Conservation (phyloP, 441 rosid genomes). For the Euphorbia corollata region DNA sequence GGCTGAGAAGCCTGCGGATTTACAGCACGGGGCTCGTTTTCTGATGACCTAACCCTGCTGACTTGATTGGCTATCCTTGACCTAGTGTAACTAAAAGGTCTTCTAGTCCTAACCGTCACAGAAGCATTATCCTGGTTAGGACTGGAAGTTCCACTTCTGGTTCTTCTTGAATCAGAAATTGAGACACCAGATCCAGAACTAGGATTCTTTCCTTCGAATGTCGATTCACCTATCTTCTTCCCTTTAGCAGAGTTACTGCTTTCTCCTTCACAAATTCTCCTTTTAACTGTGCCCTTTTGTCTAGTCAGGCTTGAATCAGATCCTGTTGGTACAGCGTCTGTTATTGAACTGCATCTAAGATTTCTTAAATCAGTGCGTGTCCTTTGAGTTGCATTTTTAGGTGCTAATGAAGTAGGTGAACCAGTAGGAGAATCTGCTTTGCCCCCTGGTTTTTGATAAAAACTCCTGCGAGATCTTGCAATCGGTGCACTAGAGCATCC, state of each 20-base stretch:
- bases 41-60: conserved; percentile 34
- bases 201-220: conserved; percentile 34
- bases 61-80: conserved; percentile 44
- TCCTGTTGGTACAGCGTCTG: conserved; percentile 45
- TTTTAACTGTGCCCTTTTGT: conserved; percentile 35
- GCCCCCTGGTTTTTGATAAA: conserved; percentile 42
- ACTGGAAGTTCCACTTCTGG: conserved; percentile 35
- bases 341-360: conserved; percentile 48
- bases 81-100: conserved; percentile 35
- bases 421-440: conserved; percentile 32
- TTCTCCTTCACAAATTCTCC: conserved; percentile 51
- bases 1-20: conserved; percentile 38
- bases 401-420: conserved; percentile 33
- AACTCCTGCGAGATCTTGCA: conserved; percentile 37
- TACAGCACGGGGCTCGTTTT: conserved; percentile 27
- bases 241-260: conserved; percentile 59
- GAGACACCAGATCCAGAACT: conserved; percentile 41
- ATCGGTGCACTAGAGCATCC: conserved; percentile 51
- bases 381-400: conserved; percentile 39
- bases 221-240: conserved; percentile 40
- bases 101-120: conserved; percentile 47
- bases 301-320: conserved; percentile 40
- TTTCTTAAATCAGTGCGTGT: conserved; percentile 37
- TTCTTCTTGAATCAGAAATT: conserved; percentile 52
- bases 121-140: conserved; percentile 33